Percentiles rank a stretch among this genome's conserved stretches.
Evolutionary conservation across 2,329 filamentous ascomycete genomes (phyloP).

Genomic region (Colletotrichum salicis): DNA sequence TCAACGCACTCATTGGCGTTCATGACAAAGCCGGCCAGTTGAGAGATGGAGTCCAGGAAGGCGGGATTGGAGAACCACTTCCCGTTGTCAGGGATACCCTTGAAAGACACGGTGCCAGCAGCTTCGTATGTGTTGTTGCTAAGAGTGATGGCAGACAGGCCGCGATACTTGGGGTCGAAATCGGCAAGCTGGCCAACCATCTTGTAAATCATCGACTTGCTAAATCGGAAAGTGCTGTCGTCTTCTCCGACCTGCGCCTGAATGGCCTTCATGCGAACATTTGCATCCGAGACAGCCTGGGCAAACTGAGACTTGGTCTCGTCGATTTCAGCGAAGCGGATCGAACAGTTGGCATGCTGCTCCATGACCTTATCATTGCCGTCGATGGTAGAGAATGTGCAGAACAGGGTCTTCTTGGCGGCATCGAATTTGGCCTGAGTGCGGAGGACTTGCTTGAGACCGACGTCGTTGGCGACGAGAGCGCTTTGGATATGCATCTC

Average conservation of each 20-base stretch:
- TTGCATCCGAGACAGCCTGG: constrained; percentile 75
- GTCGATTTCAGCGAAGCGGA: constrained; percentile 66
- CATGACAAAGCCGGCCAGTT: constrained; percentile 70
- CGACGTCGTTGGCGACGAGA: constrained; percentile 66
- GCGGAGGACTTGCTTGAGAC: constrained; percentile 66
- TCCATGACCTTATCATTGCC: constrained; percentile 68
- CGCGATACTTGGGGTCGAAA: constrained; percentile 63
- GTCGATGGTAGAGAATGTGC: constrained; percentile 9
- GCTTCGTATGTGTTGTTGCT: constrained; percentile 56
- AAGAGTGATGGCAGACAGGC: constrained; percentile 68
- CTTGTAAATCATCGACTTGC: constrained; percentile 82
- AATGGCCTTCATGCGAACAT: constrained; percentile 67
- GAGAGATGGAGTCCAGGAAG: constrained; percentile 68
- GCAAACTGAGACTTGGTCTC: constrained; percentile 73
- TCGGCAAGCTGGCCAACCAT: constrained; percentile 67
- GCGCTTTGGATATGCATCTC: constrained; percentile 77
- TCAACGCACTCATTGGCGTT: constrained; percentile 68
- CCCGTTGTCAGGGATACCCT: constrained; percentile 57
- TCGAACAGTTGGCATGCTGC: constrained; percentile 70
- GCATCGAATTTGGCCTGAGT: constrained; percentile 69
- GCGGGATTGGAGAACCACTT: constrained; percentile 65
- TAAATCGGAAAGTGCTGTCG: constrained; percentile 76
- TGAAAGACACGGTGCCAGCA: constrained; percentile 55
- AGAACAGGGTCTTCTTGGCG: constrained; percentile 39
- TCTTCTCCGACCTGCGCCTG: constrained; percentile 66